These are phyloP conservation scores for Dichomitus squalens DNA, from an alignment of 1,284 basidiomycete species.

Conservation along the genomic window DNA sequence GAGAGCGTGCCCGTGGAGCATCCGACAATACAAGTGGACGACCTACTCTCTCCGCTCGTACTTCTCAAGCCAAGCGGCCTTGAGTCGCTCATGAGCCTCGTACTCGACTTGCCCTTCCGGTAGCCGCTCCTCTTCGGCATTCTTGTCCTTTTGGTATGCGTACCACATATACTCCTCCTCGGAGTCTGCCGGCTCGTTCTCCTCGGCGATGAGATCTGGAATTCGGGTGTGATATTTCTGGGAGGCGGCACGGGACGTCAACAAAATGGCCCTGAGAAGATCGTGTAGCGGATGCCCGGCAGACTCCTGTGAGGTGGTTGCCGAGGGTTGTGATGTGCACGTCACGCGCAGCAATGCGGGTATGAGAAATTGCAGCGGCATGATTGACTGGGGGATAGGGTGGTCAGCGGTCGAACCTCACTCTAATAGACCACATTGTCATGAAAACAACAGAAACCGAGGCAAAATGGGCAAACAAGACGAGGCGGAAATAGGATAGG, in stretches of 20 bases:
- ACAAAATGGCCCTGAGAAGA: slow-evolving; percentile 57
- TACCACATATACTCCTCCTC: slow-evolving; percentile 80
- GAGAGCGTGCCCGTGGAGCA: background rate
- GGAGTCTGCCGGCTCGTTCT: slow-evolving; percentile 57
- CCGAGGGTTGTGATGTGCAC: slow-evolving; percentile 18
- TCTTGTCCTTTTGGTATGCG: slow-evolving; percentile 59
- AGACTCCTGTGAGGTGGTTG: slow-evolving; percentile 24
- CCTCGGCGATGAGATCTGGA: slow-evolving; percentile 55
- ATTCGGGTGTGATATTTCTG: slow-evolving; percentile 69
- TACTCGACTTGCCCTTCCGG: slow-evolving; percentile 20
- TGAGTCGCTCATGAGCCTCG: slow-evolving; percentile 47
- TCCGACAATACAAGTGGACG: background rate
- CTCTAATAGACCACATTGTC: background rate
- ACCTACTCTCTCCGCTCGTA: slow-evolving; percentile 76
- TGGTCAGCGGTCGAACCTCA: slow-evolving; percentile 3
- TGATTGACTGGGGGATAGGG: slow-evolving; percentile 55
- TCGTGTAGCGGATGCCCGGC: slow-evolving; percentile 54
- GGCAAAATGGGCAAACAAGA: background rate
- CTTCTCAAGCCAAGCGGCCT: slow-evolving; percentile 55
- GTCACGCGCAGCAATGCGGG: slow-evolving; percentile 47
- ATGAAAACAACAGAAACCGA: background rate
- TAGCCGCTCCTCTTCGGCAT: slow-evolving; percentile 33
- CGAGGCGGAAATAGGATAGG: background rate
- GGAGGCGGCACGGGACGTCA: slow-evolving; percentile 54
- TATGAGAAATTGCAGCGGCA: slow-evolving; percentile 59